Evolutionary conservation across 768 basidiomycete species (phyloP).

Genomic region (Leccinum barrowsii): DNA sequence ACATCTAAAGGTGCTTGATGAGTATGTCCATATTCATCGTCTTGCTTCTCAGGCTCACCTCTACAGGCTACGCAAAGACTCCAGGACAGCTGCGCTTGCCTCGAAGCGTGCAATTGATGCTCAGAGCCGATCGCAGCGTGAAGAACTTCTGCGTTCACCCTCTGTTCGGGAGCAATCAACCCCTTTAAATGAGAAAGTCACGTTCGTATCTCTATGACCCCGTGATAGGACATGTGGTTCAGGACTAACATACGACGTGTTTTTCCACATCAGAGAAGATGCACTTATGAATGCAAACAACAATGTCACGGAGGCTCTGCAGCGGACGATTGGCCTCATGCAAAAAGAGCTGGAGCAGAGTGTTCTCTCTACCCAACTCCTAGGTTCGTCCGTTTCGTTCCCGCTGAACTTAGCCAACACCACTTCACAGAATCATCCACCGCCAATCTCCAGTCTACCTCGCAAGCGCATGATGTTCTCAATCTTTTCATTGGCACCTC

Average conservation of each 20-base stretch:
- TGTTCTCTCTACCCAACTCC: conserved; percentile 79
- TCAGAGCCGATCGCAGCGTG: conserved; percentile 52
- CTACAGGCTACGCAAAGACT: conserved; percentile 55
- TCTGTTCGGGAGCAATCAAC: conserved; percentile 44
- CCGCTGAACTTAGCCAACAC: neutral
- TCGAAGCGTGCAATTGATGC: conserved; percentile 76
- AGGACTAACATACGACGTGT: conserved; percentile 1
- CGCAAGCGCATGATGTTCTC: conserved; percentile 73
- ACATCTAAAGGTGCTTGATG: conserved; percentile 43
- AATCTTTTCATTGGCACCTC: conserved; percentile 71
- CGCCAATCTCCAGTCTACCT: conserved; percentile 68
- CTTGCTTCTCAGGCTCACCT: neutral
- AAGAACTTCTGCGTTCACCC: conserved; percentile 63
- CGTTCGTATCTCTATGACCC: conserved; percentile 40
- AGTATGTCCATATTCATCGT: conserved; percentile 40
- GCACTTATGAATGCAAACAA: conserved; percentile 84
- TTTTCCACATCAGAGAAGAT: conserved; percentile 58
- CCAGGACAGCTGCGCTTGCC: conserved; percentile 61
- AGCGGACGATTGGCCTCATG: conserved; percentile 82
- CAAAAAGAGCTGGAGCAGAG: conserved; percentile 90
- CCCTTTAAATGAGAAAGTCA: conserved; percentile 51
- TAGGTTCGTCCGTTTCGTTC: conserved; percentile 47
- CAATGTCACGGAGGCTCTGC: conserved; percentile 83
- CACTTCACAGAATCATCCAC: conserved; percentile 66
- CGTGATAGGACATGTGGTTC: neutral